These are phyloP conservation scores for Cercospora zeae-maydis DNA, from an alignment of 2,329 filamentous ascomycete species.

Conservation along the genomic window DNA sequence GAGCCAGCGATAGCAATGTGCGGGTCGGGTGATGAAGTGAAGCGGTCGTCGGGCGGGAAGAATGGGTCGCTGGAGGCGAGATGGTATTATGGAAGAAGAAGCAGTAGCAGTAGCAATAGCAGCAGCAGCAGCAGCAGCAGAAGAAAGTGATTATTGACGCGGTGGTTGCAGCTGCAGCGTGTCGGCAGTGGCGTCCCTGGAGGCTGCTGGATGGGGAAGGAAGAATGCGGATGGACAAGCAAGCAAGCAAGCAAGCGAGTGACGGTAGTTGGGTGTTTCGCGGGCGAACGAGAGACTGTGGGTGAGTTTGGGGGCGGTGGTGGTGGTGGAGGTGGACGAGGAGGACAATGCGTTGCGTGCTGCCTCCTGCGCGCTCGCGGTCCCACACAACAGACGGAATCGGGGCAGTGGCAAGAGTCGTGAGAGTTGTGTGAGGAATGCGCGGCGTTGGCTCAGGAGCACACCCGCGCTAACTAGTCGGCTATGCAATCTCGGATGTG, in stretches of 20 bases:
- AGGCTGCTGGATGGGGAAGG: background rate
- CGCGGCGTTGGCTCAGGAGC: background rate
- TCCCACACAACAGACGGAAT: background rate
- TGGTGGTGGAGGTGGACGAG: background rate
- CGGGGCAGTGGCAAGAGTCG: background rate
- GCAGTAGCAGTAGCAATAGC: background rate
- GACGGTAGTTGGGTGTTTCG: slow-evolving; percentile 1
- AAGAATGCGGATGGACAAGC: background rate
- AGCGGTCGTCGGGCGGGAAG: background rate
- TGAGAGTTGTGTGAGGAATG: background rate
- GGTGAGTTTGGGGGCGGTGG: slow-evolving; percentile 6
- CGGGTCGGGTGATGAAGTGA: background rate
- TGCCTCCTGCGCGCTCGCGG: background rate
- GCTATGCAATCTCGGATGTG: slow-evolving; percentile 4
- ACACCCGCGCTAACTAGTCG: background rate
- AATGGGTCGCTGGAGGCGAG: background rate
- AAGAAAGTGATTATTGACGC: background rate
- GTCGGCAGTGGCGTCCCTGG: slow-evolving; percentile 9
- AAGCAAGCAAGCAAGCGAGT: no score
- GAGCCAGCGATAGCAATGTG: slow-evolving; percentile 2
- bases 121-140: background rate
- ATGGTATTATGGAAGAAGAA: background rate
- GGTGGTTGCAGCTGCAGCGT: slow-evolving; percentile 4
- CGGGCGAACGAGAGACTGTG: slow-evolving; percentile 12
- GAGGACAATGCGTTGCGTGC: background rate